Conservation (phyloP, 208 protist genomes). For the Acanthamoeba lugdunensis region DNA sequence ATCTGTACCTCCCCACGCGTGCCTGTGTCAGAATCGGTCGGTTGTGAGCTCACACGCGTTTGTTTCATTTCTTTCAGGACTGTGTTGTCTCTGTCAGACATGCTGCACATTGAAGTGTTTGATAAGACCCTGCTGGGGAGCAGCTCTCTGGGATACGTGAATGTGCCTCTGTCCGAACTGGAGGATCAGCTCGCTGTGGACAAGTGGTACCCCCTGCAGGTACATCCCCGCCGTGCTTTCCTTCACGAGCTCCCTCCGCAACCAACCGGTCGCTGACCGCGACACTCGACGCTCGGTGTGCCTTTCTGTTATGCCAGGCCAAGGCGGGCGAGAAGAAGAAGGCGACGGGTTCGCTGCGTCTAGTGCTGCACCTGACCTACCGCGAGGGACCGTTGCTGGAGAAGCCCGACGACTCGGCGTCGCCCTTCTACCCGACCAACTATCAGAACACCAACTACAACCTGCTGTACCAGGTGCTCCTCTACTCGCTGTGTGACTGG, state of each 20-base stretch:
- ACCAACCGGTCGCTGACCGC: too few relatives aligned
- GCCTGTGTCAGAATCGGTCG: too few relatives aligned
- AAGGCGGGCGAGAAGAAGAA: background rate
- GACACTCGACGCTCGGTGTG: background rate
- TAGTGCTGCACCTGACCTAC: constrained; percentile 41
- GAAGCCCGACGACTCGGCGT: background rate
- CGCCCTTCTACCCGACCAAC: constrained; percentile 46
- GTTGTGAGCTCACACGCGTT: background rate
- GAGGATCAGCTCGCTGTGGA: constrained; percentile 8
- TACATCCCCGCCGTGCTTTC: background rate
- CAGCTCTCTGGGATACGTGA: constrained; percentile 20
- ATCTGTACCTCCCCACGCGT: background rate
- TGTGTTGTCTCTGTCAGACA: background rate
- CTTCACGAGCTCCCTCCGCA: too few relatives aligned
- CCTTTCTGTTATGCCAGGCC: background rate
- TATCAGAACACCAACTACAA: constrained; percentile 50
- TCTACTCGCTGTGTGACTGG: constrained; percentile 28
- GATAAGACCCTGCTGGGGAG: constrained; percentile 57
- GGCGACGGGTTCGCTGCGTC: constrained; percentile 20
- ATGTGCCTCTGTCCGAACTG: constrained; percentile 51
- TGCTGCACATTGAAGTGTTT: constrained; percentile 23
- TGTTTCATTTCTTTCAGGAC: background rate
- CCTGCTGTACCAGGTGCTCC: constrained; percentile 15
- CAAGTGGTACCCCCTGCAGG: constrained; percentile 39
- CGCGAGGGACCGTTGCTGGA: constrained; percentile 31